A percentile compares a stretch with the other conserved stretches of the same genome.
Evolutionary conservation across 805 yeast species (phyloP).

Genomic region (Candida verbasci): DNA sequence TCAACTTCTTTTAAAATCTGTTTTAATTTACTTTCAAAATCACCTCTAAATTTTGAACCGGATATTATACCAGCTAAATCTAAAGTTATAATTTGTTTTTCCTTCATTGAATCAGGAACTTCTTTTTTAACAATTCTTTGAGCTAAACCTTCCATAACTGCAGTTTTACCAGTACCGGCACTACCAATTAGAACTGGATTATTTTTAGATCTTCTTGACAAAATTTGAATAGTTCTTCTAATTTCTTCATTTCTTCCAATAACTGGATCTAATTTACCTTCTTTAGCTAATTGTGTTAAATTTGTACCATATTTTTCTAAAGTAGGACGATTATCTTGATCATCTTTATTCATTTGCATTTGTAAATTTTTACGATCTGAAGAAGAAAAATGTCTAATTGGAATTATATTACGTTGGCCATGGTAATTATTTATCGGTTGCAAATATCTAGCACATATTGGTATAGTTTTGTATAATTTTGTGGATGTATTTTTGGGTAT

Average conservation of each 20-base stretch:
- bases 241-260: conserved; percentile 97
- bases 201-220: conserved; percentile 89
- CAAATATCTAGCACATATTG: background rate
- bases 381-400: conserved; percentile 15
- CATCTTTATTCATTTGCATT: conserved; percentile 41
- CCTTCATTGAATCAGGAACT: conserved; percentile 91
- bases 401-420: background rate
- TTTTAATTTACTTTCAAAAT: conserved; percentile 87
- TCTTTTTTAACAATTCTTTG: conserved; percentile 88
- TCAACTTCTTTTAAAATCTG: conserved; percentile 79
- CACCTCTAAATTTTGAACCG: conserved; percentile 95
- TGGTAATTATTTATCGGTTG: background rate
- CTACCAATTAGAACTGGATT: conserved; percentile 93
- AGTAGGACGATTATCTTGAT: conserved; percentile 59
- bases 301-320: conserved; percentile 82
- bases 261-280: conserved; percentile 93
- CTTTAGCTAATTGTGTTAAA: conserved; percentile 78
- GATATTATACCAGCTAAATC: conserved; percentile 88
- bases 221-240: conserved; percentile 84
- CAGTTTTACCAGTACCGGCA: conserved; percentile 98
- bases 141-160: conserved; percentile 94
- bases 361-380: conserved; percentile 19
- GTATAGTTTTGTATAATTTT: background rate
- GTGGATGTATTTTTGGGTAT: conserved; percentile 1
- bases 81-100: conserved; percentile 75